Percentiles rank a stretch among this genome's conserved stretches.
Evolutionary conservation across 495 filamentous ascomycete genomes (phyloP).

Genomic region (Daldinia loculata): DNA sequence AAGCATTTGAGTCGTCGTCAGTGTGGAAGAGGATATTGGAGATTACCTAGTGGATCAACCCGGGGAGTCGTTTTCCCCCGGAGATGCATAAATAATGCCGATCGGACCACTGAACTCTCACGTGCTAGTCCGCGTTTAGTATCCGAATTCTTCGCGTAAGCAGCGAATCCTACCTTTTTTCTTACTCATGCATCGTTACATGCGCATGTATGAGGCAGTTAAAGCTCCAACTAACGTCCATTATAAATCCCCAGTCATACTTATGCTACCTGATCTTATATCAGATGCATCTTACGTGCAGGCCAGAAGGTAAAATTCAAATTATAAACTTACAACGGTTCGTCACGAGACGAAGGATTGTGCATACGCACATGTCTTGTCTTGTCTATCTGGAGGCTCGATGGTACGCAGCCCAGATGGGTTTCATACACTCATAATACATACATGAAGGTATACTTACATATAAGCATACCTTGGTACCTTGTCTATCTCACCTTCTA

Average conservation of each 20-base stretch:
- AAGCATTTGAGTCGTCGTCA: neutral
- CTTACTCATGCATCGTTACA: neutral
- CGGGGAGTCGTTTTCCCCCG: neutral
- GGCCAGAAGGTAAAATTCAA: conserved; percentile 16
- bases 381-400: conserved; percentile 11
- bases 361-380: conserved; percentile 8
- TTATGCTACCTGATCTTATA: neutral
- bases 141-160: neutral
- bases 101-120: neutral
- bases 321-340: conserved; percentile 27
- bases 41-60: neutral
- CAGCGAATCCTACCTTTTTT: neutral
- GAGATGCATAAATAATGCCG: neutral
- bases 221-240: no score
- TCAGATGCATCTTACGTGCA: neutral
- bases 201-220: neutral
- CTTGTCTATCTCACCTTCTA: conserved; percentile 34
- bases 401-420: neutral
- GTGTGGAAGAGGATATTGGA: neutral
- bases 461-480: conserved; percentile 26
- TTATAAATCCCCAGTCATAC: neutral
- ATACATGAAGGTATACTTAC: conserved; percentile 17
- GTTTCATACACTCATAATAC: conserved; percentile 10
- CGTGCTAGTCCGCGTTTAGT: neutral
- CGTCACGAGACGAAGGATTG: conserved; percentile 32